These are phyloP conservation scores for Colletotrichum eremochloae DNA, from an alignment of 2,329 filamentous ascomycete species.

Conservation along the genomic window DNA sequence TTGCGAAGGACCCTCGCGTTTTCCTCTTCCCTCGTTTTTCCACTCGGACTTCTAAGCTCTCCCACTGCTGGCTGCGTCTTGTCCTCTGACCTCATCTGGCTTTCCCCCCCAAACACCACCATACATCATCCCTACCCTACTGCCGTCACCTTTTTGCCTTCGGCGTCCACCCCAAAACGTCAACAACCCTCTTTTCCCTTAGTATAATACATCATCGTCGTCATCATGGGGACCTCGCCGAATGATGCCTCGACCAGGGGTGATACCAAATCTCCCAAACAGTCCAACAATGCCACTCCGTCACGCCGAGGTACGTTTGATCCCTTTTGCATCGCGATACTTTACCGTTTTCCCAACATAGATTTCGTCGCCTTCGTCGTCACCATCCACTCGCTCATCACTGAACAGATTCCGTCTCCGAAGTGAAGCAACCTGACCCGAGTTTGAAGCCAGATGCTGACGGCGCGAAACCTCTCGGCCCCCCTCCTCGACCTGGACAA, in stretches of 20 bases:
- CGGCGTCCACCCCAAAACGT: slow-evolving; percentile 47
- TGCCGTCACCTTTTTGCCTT: slow-evolving; percentile 44
- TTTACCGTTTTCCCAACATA: slow-evolving; percentile 27
- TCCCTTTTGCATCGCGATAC: slow-evolving; percentile 23
- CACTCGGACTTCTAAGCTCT: slow-evolving; percentile 26
- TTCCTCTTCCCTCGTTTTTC: slow-evolving; percentile 8
- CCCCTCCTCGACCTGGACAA: slow-evolving; percentile 75
- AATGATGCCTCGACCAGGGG: slow-evolving; percentile 55
- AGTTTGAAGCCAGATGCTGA: slow-evolving; percentile 71
- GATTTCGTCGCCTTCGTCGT: slow-evolving; percentile 31
- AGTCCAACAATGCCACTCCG: slow-evolving; percentile 56
- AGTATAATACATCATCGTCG: slow-evolving; percentile 61
- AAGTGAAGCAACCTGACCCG: slow-evolving; percentile 63
- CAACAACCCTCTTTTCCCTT: slow-evolving; percentile 47
- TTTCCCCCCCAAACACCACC: slow-evolving; percentile 41
- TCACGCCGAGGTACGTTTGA: slow-evolving; percentile 58
- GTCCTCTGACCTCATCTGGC: slow-evolving; percentile 58
- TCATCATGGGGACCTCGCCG: slow-evolving; percentile 64
- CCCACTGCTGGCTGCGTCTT: slow-evolving; percentile 22
- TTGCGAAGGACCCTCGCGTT: neutral
- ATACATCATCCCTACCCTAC: slow-evolving; percentile 42
- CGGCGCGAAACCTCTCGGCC: slow-evolving; percentile 74
- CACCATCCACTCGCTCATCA: slow-evolving; percentile 43
- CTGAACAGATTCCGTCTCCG: slow-evolving; percentile 57
- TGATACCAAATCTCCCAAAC: slow-evolving; percentile 64